phyloP scores from a whole-genome alignment of 164 flowering plant genomes.

The Chimonanthus salicifolius region DNA sequence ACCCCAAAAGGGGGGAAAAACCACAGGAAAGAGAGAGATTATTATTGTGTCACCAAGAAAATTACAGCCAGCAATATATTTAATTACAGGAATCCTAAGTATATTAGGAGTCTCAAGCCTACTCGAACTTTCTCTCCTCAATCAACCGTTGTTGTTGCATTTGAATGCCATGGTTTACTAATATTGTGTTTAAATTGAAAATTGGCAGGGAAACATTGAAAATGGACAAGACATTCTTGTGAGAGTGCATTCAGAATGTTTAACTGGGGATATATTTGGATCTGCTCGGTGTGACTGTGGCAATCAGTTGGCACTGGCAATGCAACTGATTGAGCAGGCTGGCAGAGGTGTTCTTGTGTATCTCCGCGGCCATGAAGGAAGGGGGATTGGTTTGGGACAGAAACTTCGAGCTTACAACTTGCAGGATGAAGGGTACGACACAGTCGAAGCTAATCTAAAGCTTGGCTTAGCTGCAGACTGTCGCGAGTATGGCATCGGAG shows the following conservation, averaged over 20 bases:
- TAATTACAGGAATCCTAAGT: no score
- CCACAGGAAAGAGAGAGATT: no score
- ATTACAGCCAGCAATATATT: no score
- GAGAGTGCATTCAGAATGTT: slow-evolving; percentile 86
- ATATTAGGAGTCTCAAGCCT: no score
- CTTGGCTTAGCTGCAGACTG: slow-evolving; percentile 86
- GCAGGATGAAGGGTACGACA: slow-evolving; percentile 93
- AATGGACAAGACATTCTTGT: slow-evolving; percentile 82
- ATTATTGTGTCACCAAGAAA: no score
- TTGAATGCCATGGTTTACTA: neutral
- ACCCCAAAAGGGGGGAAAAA: no score
- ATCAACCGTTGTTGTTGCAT: neutral
- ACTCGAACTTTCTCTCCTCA: no score
- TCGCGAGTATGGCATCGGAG: slow-evolving; percentile 91
- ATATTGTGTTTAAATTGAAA: neutral
- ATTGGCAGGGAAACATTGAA: slow-evolving; percentile 61
- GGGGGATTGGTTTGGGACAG: slow-evolving; percentile 90
- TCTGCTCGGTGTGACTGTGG: slow-evolving; percentile 92
- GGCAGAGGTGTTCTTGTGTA: slow-evolving; percentile 77
- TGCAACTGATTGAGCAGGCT: slow-evolving; percentile 69
- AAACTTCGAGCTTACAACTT: slow-evolving; percentile 84
- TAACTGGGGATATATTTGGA: slow-evolving; percentile 88
- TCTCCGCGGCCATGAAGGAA: slow-evolving; percentile 90
- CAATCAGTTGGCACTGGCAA: slow-evolving; percentile 73
- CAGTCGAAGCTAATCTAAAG: slow-evolving; percentile 89